A percentile compares a stretch with the other conserved stretches of the same genome.
Evolutionary conservation across 1,284 basidiomycete genomes (phyloP).

Genomic region (Phellinidium pouzarii): DNA sequence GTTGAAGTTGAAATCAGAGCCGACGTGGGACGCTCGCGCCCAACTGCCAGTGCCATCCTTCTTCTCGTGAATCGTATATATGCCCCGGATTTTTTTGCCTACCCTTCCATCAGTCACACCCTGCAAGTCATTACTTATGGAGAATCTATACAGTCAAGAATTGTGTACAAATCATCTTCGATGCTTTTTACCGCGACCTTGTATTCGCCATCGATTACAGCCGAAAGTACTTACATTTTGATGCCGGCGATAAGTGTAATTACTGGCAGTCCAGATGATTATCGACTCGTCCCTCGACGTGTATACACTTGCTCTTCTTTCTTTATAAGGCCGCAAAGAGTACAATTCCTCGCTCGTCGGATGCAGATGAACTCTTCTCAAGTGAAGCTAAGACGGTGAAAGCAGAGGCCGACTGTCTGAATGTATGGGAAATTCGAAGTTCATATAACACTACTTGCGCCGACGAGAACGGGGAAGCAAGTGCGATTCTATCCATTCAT

Average conservation of each 20-base stretch:
- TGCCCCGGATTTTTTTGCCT: background rate
- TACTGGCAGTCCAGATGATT: too few species aligned
- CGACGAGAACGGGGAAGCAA: slow-evolving; percentile 12
- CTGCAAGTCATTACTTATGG: background rate
- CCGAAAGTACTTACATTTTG: background rate
- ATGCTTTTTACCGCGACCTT: background rate
- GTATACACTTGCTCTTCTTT: too few species aligned
- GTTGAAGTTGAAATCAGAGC: background rate
- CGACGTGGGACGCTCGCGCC: background rate
- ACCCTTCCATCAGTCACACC: slow-evolving; percentile 10
- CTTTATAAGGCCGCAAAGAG: too few species aligned
- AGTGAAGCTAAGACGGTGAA: slow-evolving; percentile 11
- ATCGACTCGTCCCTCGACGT: too few species aligned
- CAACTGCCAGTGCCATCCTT: background rate
- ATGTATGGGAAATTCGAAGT: slow-evolving; percentile 15
- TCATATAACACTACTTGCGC: background rate
- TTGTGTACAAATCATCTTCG: background rate
- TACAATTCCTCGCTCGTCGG: too few species aligned
- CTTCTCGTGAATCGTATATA: background rate
- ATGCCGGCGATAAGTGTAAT: background rate
- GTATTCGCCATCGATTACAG: background rate
- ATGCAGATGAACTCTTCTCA: too few species aligned
- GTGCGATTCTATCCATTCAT: slow-evolving; percentile 5
- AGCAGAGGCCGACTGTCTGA: slow-evolving; percentile 10
- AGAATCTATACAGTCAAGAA: background rate